Evolutionary conservation across 805 yeast genomes (phyloP).

Genomic region (Candida hungchunana): DNA sequence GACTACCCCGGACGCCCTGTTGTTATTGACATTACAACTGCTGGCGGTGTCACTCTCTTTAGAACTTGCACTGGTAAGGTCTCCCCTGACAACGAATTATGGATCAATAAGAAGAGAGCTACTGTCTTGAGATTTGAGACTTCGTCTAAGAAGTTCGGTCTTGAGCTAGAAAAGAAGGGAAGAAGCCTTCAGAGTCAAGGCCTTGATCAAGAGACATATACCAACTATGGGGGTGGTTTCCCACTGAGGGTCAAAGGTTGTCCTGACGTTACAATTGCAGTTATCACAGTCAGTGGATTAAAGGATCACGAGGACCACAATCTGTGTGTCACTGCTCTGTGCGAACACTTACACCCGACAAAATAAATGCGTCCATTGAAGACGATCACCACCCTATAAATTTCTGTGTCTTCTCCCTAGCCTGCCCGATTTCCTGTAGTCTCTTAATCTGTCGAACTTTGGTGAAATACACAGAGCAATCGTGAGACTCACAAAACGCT

Average conservation of each 20-base stretch:
- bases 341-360: neutral
- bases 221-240: constrained; percentile 54
- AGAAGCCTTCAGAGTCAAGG: constrained; percentile 37
- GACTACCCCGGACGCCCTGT: constrained; percentile 27
- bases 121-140: constrained; percentile 44
- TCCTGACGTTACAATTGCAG: constrained; percentile 37
- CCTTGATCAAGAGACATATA: constrained; percentile 40
- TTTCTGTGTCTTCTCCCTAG: constrained; percentile 5
- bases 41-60: constrained; percentile 44
- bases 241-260: constrained; percentile 37
- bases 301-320: constrained; percentile 52
- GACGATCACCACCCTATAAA: constrained; percentile 11
- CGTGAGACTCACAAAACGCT: constrained; percentile 52
- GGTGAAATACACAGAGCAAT: constrained; percentile 59
- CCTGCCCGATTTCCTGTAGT: constrained; percentile 20
- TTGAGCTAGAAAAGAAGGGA: constrained; percentile 34
- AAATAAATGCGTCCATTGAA: neutral
- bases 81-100: constrained; percentile 47
- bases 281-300: constrained; percentile 53
- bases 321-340: constrained; percentile 35
- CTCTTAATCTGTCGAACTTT: constrained; percentile 39
- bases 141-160: constrained; percentile 46
- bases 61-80: constrained; percentile 32
- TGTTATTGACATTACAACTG: constrained; percentile 44
- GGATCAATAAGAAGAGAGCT: constrained; percentile 48